Evolutionary conservation across 768 basidiomycete genomes (phyloP), one percentile per base, ranked within the genome.

Genomic region (Holtermannia corniformis): DNA sequence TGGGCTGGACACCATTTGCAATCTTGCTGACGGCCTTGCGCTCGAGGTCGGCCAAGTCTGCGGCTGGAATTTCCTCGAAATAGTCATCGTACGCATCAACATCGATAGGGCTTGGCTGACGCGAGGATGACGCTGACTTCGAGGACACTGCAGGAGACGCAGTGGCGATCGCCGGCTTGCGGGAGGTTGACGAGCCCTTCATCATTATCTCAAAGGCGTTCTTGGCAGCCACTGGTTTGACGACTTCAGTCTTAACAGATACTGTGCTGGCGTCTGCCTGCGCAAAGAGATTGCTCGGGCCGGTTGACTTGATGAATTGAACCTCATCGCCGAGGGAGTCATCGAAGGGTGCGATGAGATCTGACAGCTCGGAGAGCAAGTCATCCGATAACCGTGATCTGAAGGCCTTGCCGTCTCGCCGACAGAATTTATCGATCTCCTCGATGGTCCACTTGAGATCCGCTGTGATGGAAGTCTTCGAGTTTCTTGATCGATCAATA

Each of bases 291-390:
- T 13, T 5, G 20, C 22, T 4, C 10, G 44, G 19, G 47, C n/a
- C 19, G 44, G 40, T 48, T 50, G 41, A 48, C 49, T 58, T 62
- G 42, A 83, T 60, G 51, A 81, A 76, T 57, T 82, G 75, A 24
- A 85, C 75, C 16, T 81, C 81, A 44, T 83, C 80, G 25, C 80
- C 80, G 28, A 79, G 78, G 24, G 78, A 77, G 49, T 63, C 57
- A 13, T 56, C 59, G 61, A 88, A 91, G 2, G 76, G 72, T 1
- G 78, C 75, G 4, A 95, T 74, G 5, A 82, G 76, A 42, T 81
- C 81, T 50, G 85, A 82, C 21, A 95, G 76, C 48, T 81, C 76
- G 13, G 79, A 72, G 48, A 91, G 70, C 43, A 85, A 81, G 44
- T 71, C 61, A 24, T 72, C 67, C 13, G 67, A 64, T 1, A 73